A percentile compares a stretch with the other conserved stretches of the same genome.
phyloP scores from a whole-genome alignment of 169 alveolate genomes.

The Cyclospora cayetanensis region DNA sequence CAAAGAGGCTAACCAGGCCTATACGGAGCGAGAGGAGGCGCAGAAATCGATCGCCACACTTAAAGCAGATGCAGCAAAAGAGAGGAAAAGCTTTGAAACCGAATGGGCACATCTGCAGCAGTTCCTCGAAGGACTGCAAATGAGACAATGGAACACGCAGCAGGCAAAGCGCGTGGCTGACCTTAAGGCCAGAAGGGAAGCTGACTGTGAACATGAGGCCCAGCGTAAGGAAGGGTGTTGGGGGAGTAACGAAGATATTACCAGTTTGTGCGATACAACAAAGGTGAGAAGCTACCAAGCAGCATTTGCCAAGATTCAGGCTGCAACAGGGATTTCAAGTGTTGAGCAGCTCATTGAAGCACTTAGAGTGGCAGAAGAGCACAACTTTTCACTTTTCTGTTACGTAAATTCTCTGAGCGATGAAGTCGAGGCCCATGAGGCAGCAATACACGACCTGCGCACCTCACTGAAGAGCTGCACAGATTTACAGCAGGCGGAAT shows the following conservation, averaged over 20 bases:
- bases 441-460: slow-evolving; percentile 82
- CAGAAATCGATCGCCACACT: slow-evolving; percentile 78
- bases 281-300: slow-evolving; percentile 78
- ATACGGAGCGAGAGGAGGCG: slow-evolving; percentile 89
- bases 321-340: slow-evolving; percentile 88
- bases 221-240: neutral
- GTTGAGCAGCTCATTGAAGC: slow-evolving; percentile 79
- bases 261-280: neutral
- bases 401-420: slow-evolving; percentile 86
- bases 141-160: slow-evolving; percentile 66
- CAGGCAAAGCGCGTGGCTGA: neutral
- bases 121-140: slow-evolving; percentile 81
- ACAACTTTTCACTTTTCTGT: slow-evolving; percentile 86
- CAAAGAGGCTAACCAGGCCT: slow-evolving; percentile 88
- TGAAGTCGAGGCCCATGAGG: slow-evolving; percentile 88
- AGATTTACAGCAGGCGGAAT: neutral
- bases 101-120: slow-evolving; percentile 85
- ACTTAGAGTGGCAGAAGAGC: slow-evolving; percentile 87
- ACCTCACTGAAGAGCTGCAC: slow-evolving; percentile 77
- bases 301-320: slow-evolving; percentile 90
- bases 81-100: slow-evolving; percentile 77
- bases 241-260: neutral
- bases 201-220: neutral
- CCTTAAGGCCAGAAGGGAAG: neutral
- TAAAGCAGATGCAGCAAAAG: slow-evolving; percentile 75